Evolutionary conservation across 192 early-diverging fungal species (phyloP), one percentile per base, ranked within the genome.

Genomic region (Umbelopsis vinacea): DNA sequence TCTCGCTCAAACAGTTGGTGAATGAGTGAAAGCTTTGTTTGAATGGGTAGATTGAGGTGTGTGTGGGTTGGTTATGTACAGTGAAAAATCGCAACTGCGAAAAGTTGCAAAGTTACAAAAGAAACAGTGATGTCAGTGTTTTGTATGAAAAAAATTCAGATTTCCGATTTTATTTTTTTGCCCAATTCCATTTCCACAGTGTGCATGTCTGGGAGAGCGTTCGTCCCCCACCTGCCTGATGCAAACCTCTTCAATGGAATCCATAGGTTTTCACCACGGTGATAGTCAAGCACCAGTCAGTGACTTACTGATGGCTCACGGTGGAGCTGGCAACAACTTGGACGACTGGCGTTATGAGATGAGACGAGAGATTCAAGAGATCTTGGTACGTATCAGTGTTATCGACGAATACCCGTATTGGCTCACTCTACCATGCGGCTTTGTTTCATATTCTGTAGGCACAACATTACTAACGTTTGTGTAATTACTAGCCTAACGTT

Each of bases 321-420:
- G 57, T 37, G 57, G 57, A 19, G 23, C 57, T 37, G 26, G 24
- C 17, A 63, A 26, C 57, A 63, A 37, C 33, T 35, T 79, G 52
- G 77, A 78, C 12, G 83, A 83, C 71, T 87, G 86, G 89, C 82
- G 83, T 45, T 93, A 93, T 74, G 92, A 93, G 63, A 93, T 93
- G 86, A 85, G 93, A 33, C 82, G 90, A 29, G 91, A 93, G 45
- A 92, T 92, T 82, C 93, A 95, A 81, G 89, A 92, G 68, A 92
- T 95, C 46, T 45, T 92, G 8, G 79, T 81, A 69, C 37, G 75
- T 74, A 14, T 6, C 6, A 3, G 29, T 29, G 29, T 52, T 63
- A n/a, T 8, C 45, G 40, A 43, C 6, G 6, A 6, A 43, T 43
- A 12, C 40, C n/a, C 40, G 40, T 43, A 4, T 0, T 12, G 40